phyloP scores from a whole-genome alignment of 1,139 yeast species.

The Kodamaea arcana region DNA sequence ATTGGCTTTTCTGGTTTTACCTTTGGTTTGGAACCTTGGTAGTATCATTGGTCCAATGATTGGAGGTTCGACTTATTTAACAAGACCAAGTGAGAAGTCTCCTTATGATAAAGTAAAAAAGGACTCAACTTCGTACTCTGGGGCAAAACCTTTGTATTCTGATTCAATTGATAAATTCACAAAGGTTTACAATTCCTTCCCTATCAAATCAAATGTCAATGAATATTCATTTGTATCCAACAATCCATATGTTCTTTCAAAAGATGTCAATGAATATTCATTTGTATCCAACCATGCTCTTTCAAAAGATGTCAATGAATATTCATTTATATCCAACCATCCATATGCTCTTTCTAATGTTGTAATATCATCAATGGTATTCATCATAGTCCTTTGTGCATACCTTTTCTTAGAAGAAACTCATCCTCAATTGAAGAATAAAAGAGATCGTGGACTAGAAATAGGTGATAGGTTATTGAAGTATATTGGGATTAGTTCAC shows the following conservation, averaged over 20 bases:
- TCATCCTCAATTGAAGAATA: constrained; percentile 38
- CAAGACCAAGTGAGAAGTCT: constrained; percentile 22
- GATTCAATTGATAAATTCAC: too few relatives aligned
- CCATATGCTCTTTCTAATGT: constrained; percentile 64
- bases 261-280: too few relatives aligned
- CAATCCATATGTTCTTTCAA: too few relatives aligned
- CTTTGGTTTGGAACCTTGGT: constrained; percentile 34
- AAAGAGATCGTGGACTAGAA: constrained; percentile 49
- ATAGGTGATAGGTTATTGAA: constrained; percentile 45
- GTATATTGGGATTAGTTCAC: constrained; percentile 28
- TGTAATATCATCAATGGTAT: constrained; percentile 44
- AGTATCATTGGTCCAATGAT: constrained; percentile 40
- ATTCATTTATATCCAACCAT: too few relatives aligned
- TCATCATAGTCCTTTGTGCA: constrained; percentile 36
- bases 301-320: too few relatives aligned
- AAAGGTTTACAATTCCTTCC: too few relatives aligned
- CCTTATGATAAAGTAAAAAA: constrained; percentile 7
- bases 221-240: too few relatives aligned
- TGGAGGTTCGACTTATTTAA: constrained; percentile 43
- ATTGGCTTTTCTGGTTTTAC: constrained; percentile 33
- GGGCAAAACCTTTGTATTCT: too few relatives aligned
- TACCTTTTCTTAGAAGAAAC: constrained; percentile 61
- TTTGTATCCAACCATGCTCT: too few relatives aligned
- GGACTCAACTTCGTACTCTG: too few relatives aligned
- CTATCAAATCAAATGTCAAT: too few relatives aligned